Base-by-base conservation (phyloP, 352 stramenopile genomes). In the Phytophthora pseudosyringae region DNA sequence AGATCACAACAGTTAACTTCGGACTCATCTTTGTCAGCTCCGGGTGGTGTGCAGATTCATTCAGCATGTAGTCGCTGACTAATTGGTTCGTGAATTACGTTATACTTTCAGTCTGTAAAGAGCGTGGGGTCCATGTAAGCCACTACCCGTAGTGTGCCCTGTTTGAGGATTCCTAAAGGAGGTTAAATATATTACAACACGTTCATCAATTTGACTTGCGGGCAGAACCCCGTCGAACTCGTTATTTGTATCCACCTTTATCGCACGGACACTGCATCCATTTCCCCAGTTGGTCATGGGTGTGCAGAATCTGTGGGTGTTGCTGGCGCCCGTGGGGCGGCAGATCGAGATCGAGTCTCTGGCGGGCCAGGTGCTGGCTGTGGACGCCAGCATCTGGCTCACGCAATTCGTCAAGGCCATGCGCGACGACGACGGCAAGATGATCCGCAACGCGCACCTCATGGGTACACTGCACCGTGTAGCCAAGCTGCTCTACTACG, bases 391-490 rank as follows among this genome's bases (percentile, higher is more conserved):
- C 69, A 99, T 99, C 74, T 99, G 98, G 98, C 80, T 99, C 55
- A 99, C 95, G 25, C 97, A 99, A 81, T 99, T 99, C 69, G 86
- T 99, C 67, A 99, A 99, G 76, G 97, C 97, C 36, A 99, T 99
- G 90, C 89, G 97, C 40, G 94, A 99, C 50, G 85, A 93, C 49
- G 95, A 99, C 40, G 95, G 97, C 49, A 88, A 93, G 36, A 97
- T 99, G 71, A 94, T 98, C 59, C 86, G 83, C 63, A 98, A 97
- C 77, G 93, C 96, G 44, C 93, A 99, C 86, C 69, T 99, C 59
- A 85, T 98, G 66, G 92, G 95, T 73, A 97, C 86, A 61, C 83
- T 99, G 46, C 89, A 97, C 50, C 86, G 94, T n/a, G 89, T 98
- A n/a, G 82, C 91, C 35, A 97, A 96, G 65, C 65, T 97, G 33